Conservation (phyloP, 208 protist species). For the Entamoeba nuttalli region DNA sequence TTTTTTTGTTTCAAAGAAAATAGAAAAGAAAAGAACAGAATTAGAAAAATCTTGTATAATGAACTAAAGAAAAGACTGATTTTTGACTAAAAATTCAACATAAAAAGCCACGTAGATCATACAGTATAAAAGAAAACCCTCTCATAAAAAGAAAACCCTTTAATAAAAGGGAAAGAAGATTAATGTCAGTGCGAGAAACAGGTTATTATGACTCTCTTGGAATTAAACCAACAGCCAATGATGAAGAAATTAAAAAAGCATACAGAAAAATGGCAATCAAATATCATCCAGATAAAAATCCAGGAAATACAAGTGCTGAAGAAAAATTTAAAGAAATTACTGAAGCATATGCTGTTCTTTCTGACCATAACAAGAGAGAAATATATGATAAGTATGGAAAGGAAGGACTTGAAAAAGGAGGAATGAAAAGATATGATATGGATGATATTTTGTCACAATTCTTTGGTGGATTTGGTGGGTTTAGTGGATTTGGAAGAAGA, state of each 20-base stretch:
- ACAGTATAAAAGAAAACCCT: no score
- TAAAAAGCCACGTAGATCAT: no score
- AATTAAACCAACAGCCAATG: not conserved
- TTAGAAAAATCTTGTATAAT: no score
- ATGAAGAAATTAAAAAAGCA: conserved; percentile 58
- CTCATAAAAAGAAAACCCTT: no score
- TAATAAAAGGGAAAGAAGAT: no score
- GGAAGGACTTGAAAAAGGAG: conserved; percentile 69
- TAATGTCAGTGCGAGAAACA: not conserved
- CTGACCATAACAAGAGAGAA: conserved; percentile 75
- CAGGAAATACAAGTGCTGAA: conserved; percentile 9
- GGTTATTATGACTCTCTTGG: conserved; percentile 1
- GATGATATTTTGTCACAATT: not conserved
- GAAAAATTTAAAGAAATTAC: conserved; percentile 51
- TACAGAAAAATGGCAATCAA: conserved; percentile 68
- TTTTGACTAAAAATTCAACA: no score
- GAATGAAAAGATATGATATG: conserved; percentile 3
- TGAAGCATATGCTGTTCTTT: conserved; percentile 85
- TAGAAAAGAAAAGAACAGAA: no score
- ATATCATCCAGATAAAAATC: conserved; percentile 74
- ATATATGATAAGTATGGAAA: conserved; percentile 90
- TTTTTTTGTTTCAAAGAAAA: no score
- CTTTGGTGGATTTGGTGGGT: not conserved
- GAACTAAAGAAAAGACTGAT: no score
- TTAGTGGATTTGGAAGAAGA: not conserved